Evolutionary conservation across 1,284 basidiomycete species (phyloP), one percentile per base, ranked within the genome.

Genomic region (Apiotrichum sp.): DNA sequence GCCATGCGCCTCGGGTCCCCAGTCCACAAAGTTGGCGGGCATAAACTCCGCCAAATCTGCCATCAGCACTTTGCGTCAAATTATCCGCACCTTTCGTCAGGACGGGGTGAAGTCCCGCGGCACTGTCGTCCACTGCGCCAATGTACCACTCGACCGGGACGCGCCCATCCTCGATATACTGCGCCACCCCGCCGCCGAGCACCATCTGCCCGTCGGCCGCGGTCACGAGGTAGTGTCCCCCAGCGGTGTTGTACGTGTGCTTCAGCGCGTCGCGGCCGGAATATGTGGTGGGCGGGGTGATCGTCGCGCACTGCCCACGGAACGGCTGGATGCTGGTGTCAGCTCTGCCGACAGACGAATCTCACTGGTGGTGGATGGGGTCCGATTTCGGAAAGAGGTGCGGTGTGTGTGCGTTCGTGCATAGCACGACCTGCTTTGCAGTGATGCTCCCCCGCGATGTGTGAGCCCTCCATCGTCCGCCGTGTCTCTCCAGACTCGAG

Each of bases 321-420:
- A 41, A 48, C 0, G 66, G 62, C 9, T 52, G 43, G 50, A 67
- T 65, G 31, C 65, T 67, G 57, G 11, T 6, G 35, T 40, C 40
- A 49, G 48, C 40, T 6, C 6, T 14, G 31, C 6, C 1, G 62
- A 13, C 3, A 32, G 2, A 4, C 13, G 11, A 49, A 63, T 2
- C 56, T 10, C 38, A 58, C 57, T 55, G 53, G 8, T 29, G 8
- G 11, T 48, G 42, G 8, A 58, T 32, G 6, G 36, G 43, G 34
- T 55, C 52, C 22, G 45, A 52, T 14, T 59, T 44, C 11, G 45
- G 34, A 51, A 69, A 67, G 42, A 68, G 58, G 44, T 66, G 61
- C 8, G 29, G 42, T 9, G 66, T 69, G 52, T 69, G 63, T 10
- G 67, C 67, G 50, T 69, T 69, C 6, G 64, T 64, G 53, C 64